These are phyloP conservation scores for Onygenales sp. DNA, from an alignment of 2,329 filamentous ascomycete genomes.

Conservation along the genomic window DNA sequence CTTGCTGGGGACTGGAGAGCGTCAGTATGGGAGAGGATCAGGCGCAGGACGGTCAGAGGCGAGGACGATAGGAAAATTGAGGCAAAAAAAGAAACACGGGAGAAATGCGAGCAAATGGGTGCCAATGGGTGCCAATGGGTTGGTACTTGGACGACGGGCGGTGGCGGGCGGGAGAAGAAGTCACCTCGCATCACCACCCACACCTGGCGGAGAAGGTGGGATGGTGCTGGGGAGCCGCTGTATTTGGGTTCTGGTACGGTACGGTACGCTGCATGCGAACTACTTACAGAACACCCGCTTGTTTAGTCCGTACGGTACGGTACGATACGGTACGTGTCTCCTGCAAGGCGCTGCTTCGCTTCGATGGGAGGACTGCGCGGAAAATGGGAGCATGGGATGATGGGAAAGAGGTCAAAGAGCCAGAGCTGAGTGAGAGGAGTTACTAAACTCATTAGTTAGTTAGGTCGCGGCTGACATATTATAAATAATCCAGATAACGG, in stretches of 20 bases:
- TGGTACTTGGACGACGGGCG: slow-evolving; percentile 1
- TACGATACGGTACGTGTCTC: neutral
- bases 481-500: too few relatives aligned
- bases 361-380: neutral
- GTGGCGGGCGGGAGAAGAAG: slow-evolving; percentile 2
- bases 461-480: too few relatives aligned
- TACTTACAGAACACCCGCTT: neutral
- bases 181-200: neutral
- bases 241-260: neutral
- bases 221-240: neutral
- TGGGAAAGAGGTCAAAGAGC: neutral
- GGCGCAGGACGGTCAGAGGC: neutral
- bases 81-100: neutral
- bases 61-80: neutral
- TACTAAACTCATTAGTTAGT: too few relatives aligned
- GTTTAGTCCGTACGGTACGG: neutral
- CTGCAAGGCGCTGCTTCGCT: neutral
- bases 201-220: neutral
- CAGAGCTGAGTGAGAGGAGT: neutral
- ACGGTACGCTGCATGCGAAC: neutral
- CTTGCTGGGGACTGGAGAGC: neutral
- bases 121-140: neutral
- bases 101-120: neutral
- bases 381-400: too few relatives aligned
- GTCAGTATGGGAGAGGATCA: neutral